Percentiles rank a stretch among this genome's conserved stretches.
Evolutionary conservation across 2,329 filamentous ascomycete species (phyloP).

Genomic region (Botrytis squamosa): DNA sequence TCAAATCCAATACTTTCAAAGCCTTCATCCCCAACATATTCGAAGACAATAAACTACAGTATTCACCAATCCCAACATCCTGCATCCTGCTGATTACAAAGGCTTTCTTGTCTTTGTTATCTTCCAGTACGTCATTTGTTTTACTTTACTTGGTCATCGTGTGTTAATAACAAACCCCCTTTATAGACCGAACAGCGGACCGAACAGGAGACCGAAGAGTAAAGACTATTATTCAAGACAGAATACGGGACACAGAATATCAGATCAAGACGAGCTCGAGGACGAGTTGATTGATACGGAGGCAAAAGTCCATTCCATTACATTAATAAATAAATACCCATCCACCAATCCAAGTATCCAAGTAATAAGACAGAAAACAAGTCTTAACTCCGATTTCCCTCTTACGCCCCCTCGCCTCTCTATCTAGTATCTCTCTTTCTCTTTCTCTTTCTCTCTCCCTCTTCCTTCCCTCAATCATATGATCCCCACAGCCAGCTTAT

Average conservation of each 20-base stretch:
- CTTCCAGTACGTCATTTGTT: neutral
- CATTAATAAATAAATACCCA: too few species aligned
- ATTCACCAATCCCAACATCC: neutral
- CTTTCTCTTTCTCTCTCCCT: too few species aligned
- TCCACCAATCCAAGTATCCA: too few species aligned
- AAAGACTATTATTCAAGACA: neutral
- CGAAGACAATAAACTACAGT: too few species aligned
- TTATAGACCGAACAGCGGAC: too few species aligned
- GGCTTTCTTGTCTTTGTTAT: neutral
- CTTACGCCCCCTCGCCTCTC: neutral
- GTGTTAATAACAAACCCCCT: neutral
- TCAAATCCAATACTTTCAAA: too few species aligned
- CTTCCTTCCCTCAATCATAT: neutral
- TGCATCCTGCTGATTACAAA: neutral
- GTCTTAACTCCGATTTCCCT: neutral
- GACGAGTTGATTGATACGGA: neutral
- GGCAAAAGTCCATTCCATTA: neutral
- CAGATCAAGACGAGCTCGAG: neutral
- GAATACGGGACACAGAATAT: neutral
- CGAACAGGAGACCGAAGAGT: neutral
- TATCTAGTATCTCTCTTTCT: too few species aligned
- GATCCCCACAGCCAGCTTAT: neutral
- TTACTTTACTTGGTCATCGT: neutral
- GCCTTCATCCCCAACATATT: neutral
- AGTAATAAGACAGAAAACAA: too few species aligned